phyloP scores from a whole-genome alignment of 257 asterid species.

The Nicotiana noctiflora region DNA sequence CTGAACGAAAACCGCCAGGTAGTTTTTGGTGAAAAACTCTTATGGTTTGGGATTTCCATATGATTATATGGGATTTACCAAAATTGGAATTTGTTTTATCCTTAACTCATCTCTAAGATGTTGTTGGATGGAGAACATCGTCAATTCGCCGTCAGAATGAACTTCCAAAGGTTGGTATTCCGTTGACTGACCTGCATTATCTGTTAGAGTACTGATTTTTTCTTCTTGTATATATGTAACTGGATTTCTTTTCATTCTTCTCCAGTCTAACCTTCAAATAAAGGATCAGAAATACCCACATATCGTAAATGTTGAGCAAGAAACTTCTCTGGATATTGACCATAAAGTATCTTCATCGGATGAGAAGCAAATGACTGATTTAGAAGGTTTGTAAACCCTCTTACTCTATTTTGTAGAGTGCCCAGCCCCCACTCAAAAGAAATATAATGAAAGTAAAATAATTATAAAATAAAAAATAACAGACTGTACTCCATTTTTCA shows the following conservation, averaged over 20 bases:
- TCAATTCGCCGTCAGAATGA: conserved; percentile 83
- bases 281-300: conserved; percentile 75
- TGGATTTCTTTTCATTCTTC: conserved; percentile 12
- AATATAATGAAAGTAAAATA: not conserved
- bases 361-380: conserved; percentile 52
- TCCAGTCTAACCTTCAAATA: conserved; percentile 53
- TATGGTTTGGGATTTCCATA: not conserved
- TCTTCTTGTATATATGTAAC: conserved; percentile 11
- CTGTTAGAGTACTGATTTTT: conserved; percentile 6
- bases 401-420: not conserved
- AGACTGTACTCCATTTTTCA: not conserved
- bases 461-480: not conserved
- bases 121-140: conserved; percentile 98
- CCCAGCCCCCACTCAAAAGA: not conserved
- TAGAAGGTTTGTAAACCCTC: conserved; percentile 54
- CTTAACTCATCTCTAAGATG: conserved; percentile 52
- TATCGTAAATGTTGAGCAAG: conserved; percentile 63
- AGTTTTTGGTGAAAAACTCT: not conserved
- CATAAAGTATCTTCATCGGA: conserved; percentile 32
- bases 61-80: not conserved
- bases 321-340: conserved; percentile 24
- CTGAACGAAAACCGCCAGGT: not conserved
- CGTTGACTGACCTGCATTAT: not conserved
- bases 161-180: conserved; percentile 58
- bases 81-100: conserved; percentile 15